These are phyloP conservation scores for Nicotiana tomentosiformis DNA, from an alignment of 257 asterid genomes.

Conservation along the genomic window DNA sequence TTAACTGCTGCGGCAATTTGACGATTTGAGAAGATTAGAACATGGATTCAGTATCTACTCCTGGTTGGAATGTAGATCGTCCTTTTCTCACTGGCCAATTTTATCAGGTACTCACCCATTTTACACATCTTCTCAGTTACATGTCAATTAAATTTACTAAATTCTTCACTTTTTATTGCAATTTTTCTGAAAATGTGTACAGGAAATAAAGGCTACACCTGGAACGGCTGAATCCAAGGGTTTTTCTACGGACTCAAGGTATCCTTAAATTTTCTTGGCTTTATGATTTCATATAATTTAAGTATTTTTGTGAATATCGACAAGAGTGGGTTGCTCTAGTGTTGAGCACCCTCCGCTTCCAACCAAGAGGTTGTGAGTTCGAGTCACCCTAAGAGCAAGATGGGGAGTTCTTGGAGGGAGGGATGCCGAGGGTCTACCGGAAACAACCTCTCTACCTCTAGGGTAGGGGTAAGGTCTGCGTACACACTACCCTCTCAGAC, in stretches of 20 bases:
- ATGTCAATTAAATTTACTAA: not conserved
- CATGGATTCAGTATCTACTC: conserved; percentile 61
- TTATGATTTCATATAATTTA: not conserved
- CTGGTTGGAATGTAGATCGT: conserved; percentile 72
- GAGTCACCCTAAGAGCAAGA: too few species aligned
- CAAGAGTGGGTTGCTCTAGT: too few species aligned
- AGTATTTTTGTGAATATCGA: not conserved
- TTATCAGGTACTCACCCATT: conserved; percentile 37
- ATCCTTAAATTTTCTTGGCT: conserved; percentile 5
- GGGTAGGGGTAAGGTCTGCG: too few species aligned
- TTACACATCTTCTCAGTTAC: not conserved
- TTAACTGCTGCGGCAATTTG: not conserved
- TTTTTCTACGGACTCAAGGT: conserved; percentile 40
- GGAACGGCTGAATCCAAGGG: conserved; percentile 43
- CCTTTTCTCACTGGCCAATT: conserved; percentile 77
- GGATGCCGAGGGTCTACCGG: too few species aligned
- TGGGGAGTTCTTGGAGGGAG: too few species aligned
- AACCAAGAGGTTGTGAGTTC: too few species aligned
- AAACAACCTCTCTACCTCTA: too few species aligned
- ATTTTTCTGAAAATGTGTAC: conserved; percentile 1
- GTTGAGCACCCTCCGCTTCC: too few species aligned
- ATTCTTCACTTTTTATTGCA: not conserved
- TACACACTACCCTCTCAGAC: too few species aligned
- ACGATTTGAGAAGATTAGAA: conserved; percentile 1
- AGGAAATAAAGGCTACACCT: conserved; percentile 45